phyloP scores from a whole-genome alignment of 1,139 yeast species.

The Blastobotrys proliferans region DNA sequence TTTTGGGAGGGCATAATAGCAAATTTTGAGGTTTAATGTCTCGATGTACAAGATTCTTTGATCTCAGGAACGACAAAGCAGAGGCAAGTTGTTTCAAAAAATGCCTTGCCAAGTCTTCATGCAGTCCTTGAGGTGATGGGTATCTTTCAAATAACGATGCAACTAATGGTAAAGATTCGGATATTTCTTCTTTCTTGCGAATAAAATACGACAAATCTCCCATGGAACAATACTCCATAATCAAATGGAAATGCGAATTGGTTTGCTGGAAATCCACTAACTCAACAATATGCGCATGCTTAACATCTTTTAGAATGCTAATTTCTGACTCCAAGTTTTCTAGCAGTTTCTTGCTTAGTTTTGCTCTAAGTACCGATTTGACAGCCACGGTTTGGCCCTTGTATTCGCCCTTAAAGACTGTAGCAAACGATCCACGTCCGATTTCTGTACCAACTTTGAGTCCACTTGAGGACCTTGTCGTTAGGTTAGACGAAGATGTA shows the following conservation, averaged over 20 bases:
- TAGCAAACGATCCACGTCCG: constrained; percentile 94
- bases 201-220: constrained; percentile 91
- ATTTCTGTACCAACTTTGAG: constrained; percentile 60
- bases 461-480: too few species aligned
- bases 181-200: constrained; percentile 66
- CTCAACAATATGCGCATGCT: constrained; percentile 90
- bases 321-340: constrained; percentile 92
- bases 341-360: constrained; percentile 77
- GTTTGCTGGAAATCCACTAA: constrained; percentile 80
- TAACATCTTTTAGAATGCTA: constrained; percentile 74
- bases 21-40: constrained; percentile 94
- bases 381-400: constrained; percentile 70
- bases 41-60: constrained; percentile 82
- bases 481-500: too few species aligned
- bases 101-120: constrained; percentile 73
- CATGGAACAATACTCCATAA: constrained; percentile 96
- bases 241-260: constrained; percentile 71
- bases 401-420: constrained; percentile 70
- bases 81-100: constrained; percentile 82
- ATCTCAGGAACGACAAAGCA: constrained; percentile 76
- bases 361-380: constrained; percentile 79
- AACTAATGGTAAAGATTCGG: constrained; percentile 73
- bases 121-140: constrained; percentile 77
- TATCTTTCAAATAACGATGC: constrained; percentile 71
- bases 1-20: constrained; percentile 71